Base-by-base conservation (phyloP, 2,329 filamentous ascomycete species). In the Cladosporium sp. region DNA sequence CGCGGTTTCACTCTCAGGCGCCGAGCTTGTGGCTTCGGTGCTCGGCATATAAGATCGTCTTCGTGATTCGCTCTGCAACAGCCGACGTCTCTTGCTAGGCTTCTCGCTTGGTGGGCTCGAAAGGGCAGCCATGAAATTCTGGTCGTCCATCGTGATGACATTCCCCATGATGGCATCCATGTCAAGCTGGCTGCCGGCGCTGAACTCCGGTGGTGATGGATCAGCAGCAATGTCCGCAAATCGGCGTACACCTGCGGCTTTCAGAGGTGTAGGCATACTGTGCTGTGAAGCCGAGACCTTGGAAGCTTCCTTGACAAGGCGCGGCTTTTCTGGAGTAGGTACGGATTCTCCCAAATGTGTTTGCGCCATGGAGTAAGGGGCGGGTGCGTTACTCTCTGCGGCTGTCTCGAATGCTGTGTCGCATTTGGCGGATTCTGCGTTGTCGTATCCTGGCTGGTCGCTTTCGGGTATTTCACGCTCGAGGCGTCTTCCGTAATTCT, bases 101-200 rank as follows among this genome's bases (percentile, higher is more conserved):
- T 43, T 49, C 22, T 54, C 46, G 6, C 56, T 55, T 18, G 49
- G 53, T 22, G 61, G 55, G 53, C 58, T 61, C 2, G 56, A 61
- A 35, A 58, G 56, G 9, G 55, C 55, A 9, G 61, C 59, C 14
- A 68, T 60, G 37, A 66, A 63, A 6, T 64, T 57, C 11, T 68
- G 63, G 41, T 74, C 72, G 54, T 65, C 71, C 59, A 51, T 70
- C 31, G 57, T 70, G 56, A 70, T 60, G 19, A 71, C 59, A 46
- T 59, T 58, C 14, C 58, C 54, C 59, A 66, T 61, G 33, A 66
- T 56, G 3, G 56, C 62, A 46, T 67, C 60, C 35, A 70, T 56
- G 40, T 68, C 63, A 8, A 71, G 54, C 34, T 66, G 62, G 3
- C 60, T 54, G 11, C 64, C 59, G 9, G 58, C 63, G 14, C 57